Base-by-base conservation (phyloP, 495 filamentous ascomycete genomes). In the Clohesyomyces aquaticus region DNA sequence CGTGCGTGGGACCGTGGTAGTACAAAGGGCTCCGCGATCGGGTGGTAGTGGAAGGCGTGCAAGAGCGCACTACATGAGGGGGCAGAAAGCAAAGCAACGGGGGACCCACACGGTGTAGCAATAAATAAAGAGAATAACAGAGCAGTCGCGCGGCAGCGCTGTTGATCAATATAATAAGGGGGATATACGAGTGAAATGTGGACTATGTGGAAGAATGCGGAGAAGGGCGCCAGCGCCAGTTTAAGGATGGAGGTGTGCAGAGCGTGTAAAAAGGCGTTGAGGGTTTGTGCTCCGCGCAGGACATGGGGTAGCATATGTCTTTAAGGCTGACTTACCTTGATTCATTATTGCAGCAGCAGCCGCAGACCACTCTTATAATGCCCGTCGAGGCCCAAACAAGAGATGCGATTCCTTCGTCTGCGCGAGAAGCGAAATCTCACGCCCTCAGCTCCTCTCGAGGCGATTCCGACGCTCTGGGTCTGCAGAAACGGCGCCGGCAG, bases 251-350 rank as follows among this genome's bases (percentile, higher is more conserved):
- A 52, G 55, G 55, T 27, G 42, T 46, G 61, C 32, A 53, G 45
- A 10, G 47, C n/a, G 45, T 58, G 18, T 46, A 25, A 12, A 35
- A 28, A 35, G 42, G 42, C 43, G 60, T 21, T 25, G 55, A 46
- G 55, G 50, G 58, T 57, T 61, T 67, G 58, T 53, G 65, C 53
- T 57, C 54, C 26, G 25, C 51, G 61, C 61, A 49, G 43, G 41
- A 32, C 58, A 55, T 19, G 57, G 63, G 42, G 18, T 41, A 49
- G 60, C 32, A 38, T 54, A 41, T 69, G 61, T 56, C 22, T 68
- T 70, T 64, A 67, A 67, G 68, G 68, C 68, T 71, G 63, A 67
- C 68, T 67, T 61, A 71, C 68, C 68, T 67, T 61, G 55, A 61
- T 71, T 71, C 68, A 71, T 70, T 38, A 64, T 65, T 70, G 61